Evolutionary conservation across 441 rosid species (phyloP).

Genomic region (Daphne laureola): DNA sequence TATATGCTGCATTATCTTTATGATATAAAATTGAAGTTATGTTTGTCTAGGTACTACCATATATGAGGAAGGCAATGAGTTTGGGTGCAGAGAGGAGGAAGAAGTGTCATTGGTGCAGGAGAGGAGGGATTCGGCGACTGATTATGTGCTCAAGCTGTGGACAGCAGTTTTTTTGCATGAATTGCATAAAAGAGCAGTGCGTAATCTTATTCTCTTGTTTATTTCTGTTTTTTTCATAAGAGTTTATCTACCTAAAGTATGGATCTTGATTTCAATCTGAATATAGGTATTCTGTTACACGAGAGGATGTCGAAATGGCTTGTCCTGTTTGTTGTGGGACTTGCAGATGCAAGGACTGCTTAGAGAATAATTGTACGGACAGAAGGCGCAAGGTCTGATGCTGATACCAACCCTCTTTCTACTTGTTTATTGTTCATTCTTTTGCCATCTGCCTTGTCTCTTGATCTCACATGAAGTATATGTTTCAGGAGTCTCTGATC

Average conservation of each 20-base stretch:
- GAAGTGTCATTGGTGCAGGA: conserved; percentile 89
- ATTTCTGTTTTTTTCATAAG: conserved; percentile 12
- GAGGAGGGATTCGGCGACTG: conserved; percentile 41
- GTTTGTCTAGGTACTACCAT: conserved; percentile 47
- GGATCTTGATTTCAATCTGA: conserved; percentile 18
- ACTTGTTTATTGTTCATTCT: conserved; percentile 14
- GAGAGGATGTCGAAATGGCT: conserved; percentile 64
- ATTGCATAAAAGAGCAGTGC: conserved; percentile 69
- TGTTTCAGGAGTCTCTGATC: conserved; percentile 54
- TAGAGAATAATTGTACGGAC: conserved; percentile 44
- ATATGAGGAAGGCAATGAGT: conserved; percentile 44
- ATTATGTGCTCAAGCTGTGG: conserved; percentile 65
- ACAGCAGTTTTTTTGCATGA: conserved; percentile 62
- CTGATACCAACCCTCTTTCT: conserved; percentile 19
- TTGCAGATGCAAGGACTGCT: conserved; percentile 78
- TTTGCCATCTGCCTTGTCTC: conserved; percentile 9
- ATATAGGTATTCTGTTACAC: conserved; percentile 46
- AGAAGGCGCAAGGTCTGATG: conserved; percentile 77
- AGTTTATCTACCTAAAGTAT: background rate
- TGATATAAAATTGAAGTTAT: conserved; percentile 6
- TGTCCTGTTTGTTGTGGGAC: conserved; percentile 87
- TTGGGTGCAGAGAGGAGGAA: conserved; percentile 53
- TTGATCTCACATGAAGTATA: conserved; percentile 12
- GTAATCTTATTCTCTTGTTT: conserved; percentile 16
- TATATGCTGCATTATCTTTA: conserved; percentile 6